These are phyloP conservation scores for Sporothrix globosa DNA, from an alignment of 2,329 filamentous ascomycete species.

Conservation along the genomic window DNA sequence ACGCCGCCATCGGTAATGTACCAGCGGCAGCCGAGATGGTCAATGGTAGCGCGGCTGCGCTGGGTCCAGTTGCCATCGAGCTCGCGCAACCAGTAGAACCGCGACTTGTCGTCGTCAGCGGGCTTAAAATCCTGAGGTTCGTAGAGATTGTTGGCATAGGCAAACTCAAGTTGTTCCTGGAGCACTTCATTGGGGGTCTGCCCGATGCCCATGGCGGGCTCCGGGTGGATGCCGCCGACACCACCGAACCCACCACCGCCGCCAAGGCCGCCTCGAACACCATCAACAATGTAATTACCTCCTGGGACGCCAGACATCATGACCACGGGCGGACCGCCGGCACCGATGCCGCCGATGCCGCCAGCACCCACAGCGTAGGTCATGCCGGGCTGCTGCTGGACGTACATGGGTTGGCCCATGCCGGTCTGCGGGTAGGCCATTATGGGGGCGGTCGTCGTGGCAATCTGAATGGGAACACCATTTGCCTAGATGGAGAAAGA, in stretches of 20 bases:
- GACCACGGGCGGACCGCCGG: slow-evolving; percentile 39
- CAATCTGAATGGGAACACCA: slow-evolving; percentile 29
- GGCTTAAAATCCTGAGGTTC: slow-evolving; percentile 67
- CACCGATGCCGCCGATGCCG: slow-evolving; percentile 34
- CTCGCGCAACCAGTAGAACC: slow-evolving; percentile 65
- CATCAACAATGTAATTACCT: slow-evolving; percentile 40
- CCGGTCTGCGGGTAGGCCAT: slow-evolving; percentile 29
- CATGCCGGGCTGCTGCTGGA: slow-evolving; percentile 29
- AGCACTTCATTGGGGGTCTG: slow-evolving; percentile 54
- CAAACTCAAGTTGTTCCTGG: slow-evolving; percentile 53
- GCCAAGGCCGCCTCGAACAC: slow-evolving; percentile 42
- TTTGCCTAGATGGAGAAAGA: neutral
- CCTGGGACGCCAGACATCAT: slow-evolving; percentile 38
- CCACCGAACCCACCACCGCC: slow-evolving; percentile 9
- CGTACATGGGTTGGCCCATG: slow-evolving; percentile 28
- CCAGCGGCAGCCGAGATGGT: slow-evolving; percentile 61
- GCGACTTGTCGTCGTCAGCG: slow-evolving; percentile 60
- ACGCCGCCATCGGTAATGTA: slow-evolving; percentile 60
- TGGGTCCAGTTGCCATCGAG: slow-evolving; percentile 63
- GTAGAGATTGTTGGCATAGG: slow-evolving; percentile 54
- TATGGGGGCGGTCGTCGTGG: slow-evolving; percentile 34
- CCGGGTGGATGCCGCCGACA: slow-evolving; percentile 45
- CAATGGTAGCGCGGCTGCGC: slow-evolving; percentile 63
- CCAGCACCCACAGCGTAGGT: slow-evolving; percentile 30
- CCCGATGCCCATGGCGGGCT: slow-evolving; percentile 56